Conservation (phyloP, 2,329 filamentous ascomycete genomes). For the Allantophomopsis lycopodina region DNA sequence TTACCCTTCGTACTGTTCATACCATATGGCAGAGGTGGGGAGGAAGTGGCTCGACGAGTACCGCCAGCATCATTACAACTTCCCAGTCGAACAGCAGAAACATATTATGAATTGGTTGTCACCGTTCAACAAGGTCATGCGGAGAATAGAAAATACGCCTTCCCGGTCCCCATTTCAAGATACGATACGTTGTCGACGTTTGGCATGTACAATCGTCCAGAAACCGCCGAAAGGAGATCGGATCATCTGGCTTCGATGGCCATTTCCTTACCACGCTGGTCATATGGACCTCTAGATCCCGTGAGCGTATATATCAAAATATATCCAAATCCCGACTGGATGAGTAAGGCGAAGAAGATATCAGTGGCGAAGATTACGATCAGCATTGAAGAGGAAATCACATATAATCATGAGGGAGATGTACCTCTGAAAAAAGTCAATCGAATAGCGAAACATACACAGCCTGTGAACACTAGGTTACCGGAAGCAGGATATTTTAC, state of each 20-base stretch:
- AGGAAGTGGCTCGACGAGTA: constrained; percentile 79
- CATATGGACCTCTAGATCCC: constrained; percentile 87
- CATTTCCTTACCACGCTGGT: constrained; percentile 89
- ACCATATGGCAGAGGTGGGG: constrained; percentile 80
- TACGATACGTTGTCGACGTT: constrained; percentile 98
- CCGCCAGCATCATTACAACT: constrained; percentile 86
- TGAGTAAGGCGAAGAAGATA: constrained; percentile 79
- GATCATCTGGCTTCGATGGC: constrained; percentile 87
- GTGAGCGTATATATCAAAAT: constrained; percentile 94
- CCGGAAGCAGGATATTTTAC: constrained; percentile 88
- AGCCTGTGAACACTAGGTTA: constrained; percentile 69
- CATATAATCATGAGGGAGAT: constrained; percentile 96
- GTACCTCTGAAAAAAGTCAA: constrained; percentile 87
- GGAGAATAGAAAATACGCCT: constrained; percentile 79
- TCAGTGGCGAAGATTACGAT: constrained; percentile 91
- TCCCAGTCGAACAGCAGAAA: constrained; percentile 88
- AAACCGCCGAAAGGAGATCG: constrained; percentile 70
- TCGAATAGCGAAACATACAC: constrained; percentile 70
- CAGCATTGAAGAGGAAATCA: constrained; percentile 91
- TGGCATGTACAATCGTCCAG: constrained; percentile 97
- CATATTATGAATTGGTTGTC: constrained; percentile 91
- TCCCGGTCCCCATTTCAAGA: constrained; percentile 78
- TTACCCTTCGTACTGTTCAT: constrained; percentile 96
- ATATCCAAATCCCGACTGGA: constrained; percentile 82
- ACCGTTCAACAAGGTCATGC: constrained; percentile 83